phyloP scores from a whole-genome alignment of 257 asterid species.

The Jacaranda copaia region DNA sequence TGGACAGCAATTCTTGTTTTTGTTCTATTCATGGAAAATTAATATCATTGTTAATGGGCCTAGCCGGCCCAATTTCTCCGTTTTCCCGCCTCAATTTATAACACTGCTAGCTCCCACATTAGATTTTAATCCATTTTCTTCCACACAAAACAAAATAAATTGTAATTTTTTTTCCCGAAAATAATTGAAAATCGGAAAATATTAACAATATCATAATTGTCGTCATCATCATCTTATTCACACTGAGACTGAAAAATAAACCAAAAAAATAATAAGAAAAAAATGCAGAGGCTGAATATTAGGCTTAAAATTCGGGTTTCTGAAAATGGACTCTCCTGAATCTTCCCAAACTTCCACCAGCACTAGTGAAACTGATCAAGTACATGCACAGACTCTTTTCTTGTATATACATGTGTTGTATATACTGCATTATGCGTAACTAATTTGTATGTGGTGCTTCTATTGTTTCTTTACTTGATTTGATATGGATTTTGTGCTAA shows the following conservation, averaged over 20 bases:
- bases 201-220: not conserved
- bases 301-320: slow-evolving; percentile 43
- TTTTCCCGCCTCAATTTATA: slow-evolving; percentile 32
- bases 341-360: slow-evolving; percentile 37
- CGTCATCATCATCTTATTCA: slow-evolving; percentile 25
- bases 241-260: not conserved
- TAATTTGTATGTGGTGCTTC: not conserved
- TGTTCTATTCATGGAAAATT: too few relatives aligned
- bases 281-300: not conserved
- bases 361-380: slow-evolving; percentile 38
- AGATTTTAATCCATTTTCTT: not conserved
- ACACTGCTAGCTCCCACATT: not conserved
- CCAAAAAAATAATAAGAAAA: not conserved
- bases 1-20: too few relatives aligned
- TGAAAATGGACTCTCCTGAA: slow-evolving; percentile 62
- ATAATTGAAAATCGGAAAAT: not conserved
- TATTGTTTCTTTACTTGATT: not conserved
- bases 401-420: not conserved
- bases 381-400: slow-evolving; percentile 25
- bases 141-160: not conserved
- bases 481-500: not conserved
- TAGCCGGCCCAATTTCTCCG: not conserved
- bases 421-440: not conserved
- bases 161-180: not conserved
- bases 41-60: too few relatives aligned